Percentiles rank a stretch among this genome's conserved stretches.
Evolutionary conservation across 2,329 filamentous ascomycete species (phyloP).

Genomic region (Stachybotrys chlorohalonatus): DNA sequence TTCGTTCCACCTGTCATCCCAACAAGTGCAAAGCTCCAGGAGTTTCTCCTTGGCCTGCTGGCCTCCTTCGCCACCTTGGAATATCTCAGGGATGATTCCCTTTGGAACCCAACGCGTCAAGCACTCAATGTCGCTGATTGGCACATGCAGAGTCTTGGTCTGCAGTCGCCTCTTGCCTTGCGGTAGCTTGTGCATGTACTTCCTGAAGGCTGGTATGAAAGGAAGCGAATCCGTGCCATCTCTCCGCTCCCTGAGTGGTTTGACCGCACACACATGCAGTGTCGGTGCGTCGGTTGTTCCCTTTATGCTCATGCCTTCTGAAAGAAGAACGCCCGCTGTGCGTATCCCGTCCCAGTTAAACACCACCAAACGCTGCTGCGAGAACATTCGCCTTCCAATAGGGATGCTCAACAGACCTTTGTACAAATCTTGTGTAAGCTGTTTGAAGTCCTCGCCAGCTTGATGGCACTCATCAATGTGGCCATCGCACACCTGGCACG

Average conservation of each 20-base stretch:
- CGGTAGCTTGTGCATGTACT: slow-evolving; percentile 58
- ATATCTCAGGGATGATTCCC: slow-evolving; percentile 51
- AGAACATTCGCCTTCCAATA: slow-evolving; percentile 71
- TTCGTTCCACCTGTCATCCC: slow-evolving; percentile 77
- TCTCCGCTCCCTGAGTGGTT: slow-evolving; percentile 55
- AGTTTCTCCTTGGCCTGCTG: slow-evolving; percentile 58
- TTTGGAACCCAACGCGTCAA: slow-evolving; percentile 61
- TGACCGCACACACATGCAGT: slow-evolving; percentile 72
- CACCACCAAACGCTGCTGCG: slow-evolving; percentile 66
- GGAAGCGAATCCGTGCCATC: slow-evolving; percentile 81
- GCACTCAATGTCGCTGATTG: slow-evolving; percentile 72
- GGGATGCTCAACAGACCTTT: slow-evolving; percentile 69
- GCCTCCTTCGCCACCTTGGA: slow-evolving; percentile 39
- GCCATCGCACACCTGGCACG: slow-evolving; percentile 72
- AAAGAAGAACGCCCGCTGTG: slow-evolving; percentile 70
- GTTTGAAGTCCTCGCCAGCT: slow-evolving; percentile 70
- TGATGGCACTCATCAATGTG: slow-evolving; percentile 75
- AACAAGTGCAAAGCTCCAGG: slow-evolving; percentile 59
- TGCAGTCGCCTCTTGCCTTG: slow-evolving; percentile 58
- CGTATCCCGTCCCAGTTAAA: slow-evolving; percentile 79
- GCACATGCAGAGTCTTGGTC: slow-evolving; percentile 59
- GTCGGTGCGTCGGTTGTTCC: slow-evolving; percentile 49
- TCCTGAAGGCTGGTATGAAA: slow-evolving; percentile 64
- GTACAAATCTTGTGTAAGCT: slow-evolving; percentile 74
- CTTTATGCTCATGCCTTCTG: slow-evolving; percentile 63